Evolutionary conservation across 164 flowering plant genomes (phyloP).

Genomic region (Magnolia sinica): DNA sequence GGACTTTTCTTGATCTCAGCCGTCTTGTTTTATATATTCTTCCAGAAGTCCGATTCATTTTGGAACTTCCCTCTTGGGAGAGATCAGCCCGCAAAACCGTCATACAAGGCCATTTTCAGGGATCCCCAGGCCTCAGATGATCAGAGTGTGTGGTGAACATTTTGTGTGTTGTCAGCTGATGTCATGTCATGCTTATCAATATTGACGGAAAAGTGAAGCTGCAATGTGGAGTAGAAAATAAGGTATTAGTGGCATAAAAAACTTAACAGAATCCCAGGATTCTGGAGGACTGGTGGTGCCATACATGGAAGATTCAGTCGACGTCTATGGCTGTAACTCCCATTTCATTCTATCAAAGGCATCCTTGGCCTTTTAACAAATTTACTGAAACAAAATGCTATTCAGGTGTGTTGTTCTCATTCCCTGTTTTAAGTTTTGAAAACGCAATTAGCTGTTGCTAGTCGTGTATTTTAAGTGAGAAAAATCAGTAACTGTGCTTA

Average conservation of each 20-base stretch:
- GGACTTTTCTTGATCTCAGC: constrained; percentile 78
- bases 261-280: neutral
- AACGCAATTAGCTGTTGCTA: too few relatives aligned
- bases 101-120: constrained; percentile 30
- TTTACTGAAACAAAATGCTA: too few relatives aligned
- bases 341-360: too few relatives aligned
- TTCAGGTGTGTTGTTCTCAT: too few relatives aligned
- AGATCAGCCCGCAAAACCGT: constrained; percentile 45
- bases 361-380: too few relatives aligned
- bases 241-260: neutral
- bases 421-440: too few relatives aligned
- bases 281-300: neutral
- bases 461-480: too few relatives aligned
- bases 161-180: neutral
- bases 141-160: constrained; percentile 41
- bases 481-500: too few relatives aligned
- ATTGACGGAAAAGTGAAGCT: neutral
- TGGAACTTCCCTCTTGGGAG: constrained; percentile 72
- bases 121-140: constrained; percentile 60
- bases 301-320: neutral
- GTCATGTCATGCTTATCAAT: neutral
- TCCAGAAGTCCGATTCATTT: constrained; percentile 78
- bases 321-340: too few relatives aligned
- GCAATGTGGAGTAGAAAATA: neutral
- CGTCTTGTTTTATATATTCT: constrained; percentile 66